Evolutionary conservation across 2,329 filamentous ascomycete species (phyloP).

Genomic region (Sporothrix inflata): DNA sequence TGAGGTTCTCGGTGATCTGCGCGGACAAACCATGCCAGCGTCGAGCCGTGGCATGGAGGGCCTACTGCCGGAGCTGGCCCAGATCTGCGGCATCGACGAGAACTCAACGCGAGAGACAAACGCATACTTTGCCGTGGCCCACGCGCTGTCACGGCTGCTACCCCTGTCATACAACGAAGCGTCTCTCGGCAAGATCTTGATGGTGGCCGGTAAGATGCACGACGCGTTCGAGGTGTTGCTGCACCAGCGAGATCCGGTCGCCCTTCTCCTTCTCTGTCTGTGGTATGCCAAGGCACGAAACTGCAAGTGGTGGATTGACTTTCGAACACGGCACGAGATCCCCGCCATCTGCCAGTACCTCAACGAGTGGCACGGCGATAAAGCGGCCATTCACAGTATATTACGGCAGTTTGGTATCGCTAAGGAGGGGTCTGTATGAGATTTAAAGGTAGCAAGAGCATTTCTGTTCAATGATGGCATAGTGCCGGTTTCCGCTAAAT

Average conservation of each 20-base stretch:
- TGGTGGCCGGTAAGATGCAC: conserved; percentile 13
- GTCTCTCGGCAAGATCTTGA: not conserved
- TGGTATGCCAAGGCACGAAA: conserved; percentile 29
- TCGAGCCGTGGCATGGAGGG: not conserved
- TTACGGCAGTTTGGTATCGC: not conserved
- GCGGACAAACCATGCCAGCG: conserved; percentile 22
- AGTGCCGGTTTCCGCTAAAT: no score
- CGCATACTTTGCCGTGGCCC: conserved; percentile 27
- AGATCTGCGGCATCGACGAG: conserved; percentile 36
- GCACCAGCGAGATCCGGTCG: conserved; percentile 27
- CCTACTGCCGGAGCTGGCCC: conserved; percentile 35
- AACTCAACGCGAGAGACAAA: conserved; percentile 17
- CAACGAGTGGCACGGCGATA: conserved; percentile 17
- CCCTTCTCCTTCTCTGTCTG: conserved; percentile 25
- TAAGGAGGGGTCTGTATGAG: not conserved
- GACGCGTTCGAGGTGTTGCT: conserved; percentile 12
- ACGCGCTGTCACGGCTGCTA: conserved; percentile 27
- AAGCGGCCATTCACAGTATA: not conserved
- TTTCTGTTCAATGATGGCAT: no score
- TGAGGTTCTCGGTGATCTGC: conserved; percentile 40
- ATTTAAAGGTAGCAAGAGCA: no score
- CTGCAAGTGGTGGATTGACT: conserved; percentile 32
- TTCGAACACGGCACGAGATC: conserved; percentile 29
- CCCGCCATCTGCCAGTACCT: conserved; percentile 31
- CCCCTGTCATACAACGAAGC: not conserved